Percentiles rank a stretch among this genome's conserved stretches.
phyloP scores from a whole-genome alignment of 2,329 filamentous ascomycete species.

The Sarocladium brachiariae region DNA sequence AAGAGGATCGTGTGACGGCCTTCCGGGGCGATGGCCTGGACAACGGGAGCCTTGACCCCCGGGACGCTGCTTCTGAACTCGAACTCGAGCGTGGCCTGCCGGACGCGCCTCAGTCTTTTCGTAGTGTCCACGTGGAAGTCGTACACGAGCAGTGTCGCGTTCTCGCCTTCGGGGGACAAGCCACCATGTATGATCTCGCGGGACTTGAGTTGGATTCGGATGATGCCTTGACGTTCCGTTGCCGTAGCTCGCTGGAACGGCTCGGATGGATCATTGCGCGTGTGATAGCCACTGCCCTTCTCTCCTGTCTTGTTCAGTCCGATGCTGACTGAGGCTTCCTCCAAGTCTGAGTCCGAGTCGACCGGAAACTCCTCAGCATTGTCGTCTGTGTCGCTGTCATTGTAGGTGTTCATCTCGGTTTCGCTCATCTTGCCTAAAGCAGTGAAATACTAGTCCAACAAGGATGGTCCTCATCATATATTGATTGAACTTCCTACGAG shows the following conservation, averaged over 20 bases:
- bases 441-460: too few species aligned
- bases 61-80: constrained; percentile 14
- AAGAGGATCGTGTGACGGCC: constrained; percentile 11
- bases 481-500: too few species aligned
- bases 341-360: constrained; percentile 14
- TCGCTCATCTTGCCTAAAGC: neutral
- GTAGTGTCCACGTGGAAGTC: constrained; percentile 20
- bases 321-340: constrained; percentile 14
- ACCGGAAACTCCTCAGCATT: constrained; percentile 1
- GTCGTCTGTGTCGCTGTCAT: constrained; percentile 1
- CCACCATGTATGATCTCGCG: constrained; percentile 21
- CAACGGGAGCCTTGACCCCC: constrained; percentile 10
- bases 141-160: constrained; percentile 19
- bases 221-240: constrained; percentile 15
- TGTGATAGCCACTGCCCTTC: constrained; percentile 16
- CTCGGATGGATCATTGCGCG: constrained; percentile 16
- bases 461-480: too few species aligned
- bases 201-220: constrained; percentile 20
- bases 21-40: constrained; percentile 16
- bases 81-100: constrained; percentile 16
- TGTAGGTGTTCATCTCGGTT: neutral
- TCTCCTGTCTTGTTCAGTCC: constrained; percentile 15
- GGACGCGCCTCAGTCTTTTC: constrained; percentile 16
- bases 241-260: constrained; percentile 16
- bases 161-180: constrained; percentile 14